Evolutionary conservation across 768 basidiomycete species (phyloP).

Genomic region (button mushroom (Agaricus bisporus)): DNA sequence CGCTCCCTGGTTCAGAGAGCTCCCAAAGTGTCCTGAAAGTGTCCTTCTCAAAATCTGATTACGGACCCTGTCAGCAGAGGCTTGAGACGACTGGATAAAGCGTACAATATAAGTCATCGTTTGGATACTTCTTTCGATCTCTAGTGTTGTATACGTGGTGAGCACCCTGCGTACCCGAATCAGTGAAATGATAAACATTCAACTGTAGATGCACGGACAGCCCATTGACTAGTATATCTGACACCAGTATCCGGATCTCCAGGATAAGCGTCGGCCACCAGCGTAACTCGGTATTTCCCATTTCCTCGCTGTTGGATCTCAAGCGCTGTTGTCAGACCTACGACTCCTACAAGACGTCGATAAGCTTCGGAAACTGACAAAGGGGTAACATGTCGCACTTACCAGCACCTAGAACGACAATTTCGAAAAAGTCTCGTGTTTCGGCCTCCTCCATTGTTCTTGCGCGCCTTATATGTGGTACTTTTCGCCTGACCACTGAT

Average conservation of each 20-base stretch:
- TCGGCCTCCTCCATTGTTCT: neutral
- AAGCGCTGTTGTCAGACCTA: conserved; percentile 72
- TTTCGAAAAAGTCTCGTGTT: conserved; percentile 16
- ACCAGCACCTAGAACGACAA: conserved; percentile 35
- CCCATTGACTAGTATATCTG: conserved; percentile 77
- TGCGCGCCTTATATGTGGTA: neutral
- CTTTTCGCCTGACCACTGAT: neutral
- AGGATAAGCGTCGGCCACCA: conserved; percentile 68
- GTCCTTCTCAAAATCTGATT: conserved; percentile 57
- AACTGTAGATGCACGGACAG: conserved; percentile 37
- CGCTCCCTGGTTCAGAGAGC: conserved; percentile 53
- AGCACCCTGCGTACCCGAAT: conserved; percentile 50
- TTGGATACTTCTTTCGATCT: neutral
- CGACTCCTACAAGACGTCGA: conserved; percentile 44
- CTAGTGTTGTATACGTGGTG: conserved; percentile 62
- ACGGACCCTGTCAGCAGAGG: too few relatives aligned
- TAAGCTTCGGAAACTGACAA: neutral
- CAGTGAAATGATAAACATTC: neutral
- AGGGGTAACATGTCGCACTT: neutral
- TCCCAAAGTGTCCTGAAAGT: conserved; percentile 74
- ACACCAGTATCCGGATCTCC: conserved; percentile 59
- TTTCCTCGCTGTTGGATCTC: conserved; percentile 48
- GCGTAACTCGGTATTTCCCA: conserved; percentile 56
- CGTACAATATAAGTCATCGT: conserved; percentile 7
- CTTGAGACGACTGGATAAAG: neutral